Evolutionary conservation across 768 basidiomycete species (phyloP), one percentile per base, ranked within the genome.

Genomic region (Serendipita vermifera): DNA sequence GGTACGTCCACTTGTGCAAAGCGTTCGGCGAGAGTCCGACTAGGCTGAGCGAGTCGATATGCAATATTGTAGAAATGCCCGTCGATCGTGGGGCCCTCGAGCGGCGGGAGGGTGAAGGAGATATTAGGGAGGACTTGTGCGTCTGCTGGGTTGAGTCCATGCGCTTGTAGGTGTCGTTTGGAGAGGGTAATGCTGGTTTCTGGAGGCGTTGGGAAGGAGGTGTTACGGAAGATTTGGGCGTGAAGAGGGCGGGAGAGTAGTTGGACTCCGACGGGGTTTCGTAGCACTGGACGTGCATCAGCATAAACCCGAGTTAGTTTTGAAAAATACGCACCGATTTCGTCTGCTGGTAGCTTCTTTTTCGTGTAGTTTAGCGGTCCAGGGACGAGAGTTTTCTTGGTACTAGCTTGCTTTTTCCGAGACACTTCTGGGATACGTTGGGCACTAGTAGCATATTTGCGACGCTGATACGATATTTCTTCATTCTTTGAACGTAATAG

Each of bases 231-330:
- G 57, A 94, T 77, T 64, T 96, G 93, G 3, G 72, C 66, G 67
- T 92, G 91, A 5, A 96, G 70, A n/a, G 73, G 72, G 6, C 80
- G 77, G 14, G 91, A 87, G 55, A 98, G 79, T 56, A 96, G 79
- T 65, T 98, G 93, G 5, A 97, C 92, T n/a, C 93, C 93, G 38
- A 91, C 74, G 59, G 85, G 80, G 65, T 96, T 97, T 55, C 89
- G 77, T 66, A 82, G 80, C 58, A 75, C 82, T 82, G 43, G 11
- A 17, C 11, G 11, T 38, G 17, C 17, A 38, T 11, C 11, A 11
- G 17, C 17, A 38, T 38, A 38, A 11, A 38, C 11, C 11, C 36
- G 36, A 38, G 36, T 38, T 38, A 38, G 17, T 38, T 38, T 38
- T 38, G 36, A 38, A 38, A 38, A 11, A 38, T 11, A 38, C 36